Evolutionary conservation across 805 yeast genomes (phyloP), one percentile per base, ranked within the genome.

Genomic region (Tetrapisispora pingtungensis): DNA sequence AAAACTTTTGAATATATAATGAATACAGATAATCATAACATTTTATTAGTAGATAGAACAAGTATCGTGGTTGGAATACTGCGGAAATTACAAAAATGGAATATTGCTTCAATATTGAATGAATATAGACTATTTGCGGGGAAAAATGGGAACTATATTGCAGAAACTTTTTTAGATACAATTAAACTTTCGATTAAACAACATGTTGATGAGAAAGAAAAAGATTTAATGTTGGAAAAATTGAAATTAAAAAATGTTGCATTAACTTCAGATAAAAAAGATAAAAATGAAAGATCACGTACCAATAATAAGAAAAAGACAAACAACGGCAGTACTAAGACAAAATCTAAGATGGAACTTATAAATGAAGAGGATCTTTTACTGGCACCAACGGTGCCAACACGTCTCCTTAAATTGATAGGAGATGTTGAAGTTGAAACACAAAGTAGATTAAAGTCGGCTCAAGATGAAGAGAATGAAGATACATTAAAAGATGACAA

Each of bases 51-150:
- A 19, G 97, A 93, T 58, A 75, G 83, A 33, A 80, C 89, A 7
- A 81, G 83, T 46, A 77, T 93, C 12, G 71, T 89, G 17, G 76
- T 87, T 10, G 96, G 97, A 0, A 69, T 89, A 2, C 65, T 93
- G 30, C 70, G 98, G 42, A 80, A 82, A 58, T 70, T 89, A 33
- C 93, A 86, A 62, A 83, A 83, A 64, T 90, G 97, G 97, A 81
- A 80, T 53, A 82, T 83, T 58, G 78, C 89, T 20, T 81, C 94
- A 17, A 78, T 90, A 5, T 74, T 88, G 19, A 82, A 81, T 54
- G 97, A 90, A 61, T 93, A 87, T 63, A 69, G 96, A 43, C 70
- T 84, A 8, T 84, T 78, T 61, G 71, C 85, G 18, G 84, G 87
- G 27, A 77, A 76, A 51, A 78, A 82, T 52, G 72, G 82, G 38